phyloP scores from a whole-genome alignment of 306 rosid genomes.

The Rosa persica region DNA sequence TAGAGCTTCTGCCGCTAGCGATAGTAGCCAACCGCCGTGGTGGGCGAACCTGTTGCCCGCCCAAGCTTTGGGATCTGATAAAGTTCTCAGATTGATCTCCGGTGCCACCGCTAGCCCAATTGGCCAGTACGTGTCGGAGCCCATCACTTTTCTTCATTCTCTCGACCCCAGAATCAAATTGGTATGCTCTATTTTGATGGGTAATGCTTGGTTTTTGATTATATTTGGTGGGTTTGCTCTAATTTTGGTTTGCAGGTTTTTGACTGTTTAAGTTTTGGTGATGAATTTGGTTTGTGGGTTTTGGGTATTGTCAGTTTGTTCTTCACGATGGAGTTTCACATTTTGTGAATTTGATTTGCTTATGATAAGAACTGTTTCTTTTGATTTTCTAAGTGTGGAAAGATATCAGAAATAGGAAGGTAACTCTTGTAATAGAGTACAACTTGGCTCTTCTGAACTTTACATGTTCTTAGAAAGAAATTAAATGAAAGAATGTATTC shows the following conservation, averaged over 20 bases:
- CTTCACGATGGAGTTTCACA: too few relatives aligned
- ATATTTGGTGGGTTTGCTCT: background rate
- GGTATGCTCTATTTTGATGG: conserved; percentile 42
- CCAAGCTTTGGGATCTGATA: conserved; percentile 70
- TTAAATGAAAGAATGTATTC: background rate
- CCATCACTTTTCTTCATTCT: conserved; percentile 84
- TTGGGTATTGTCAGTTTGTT: background rate
- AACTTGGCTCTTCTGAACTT: background rate
- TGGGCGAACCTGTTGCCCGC: conserved; percentile 73
- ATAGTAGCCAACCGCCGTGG: conserved; percentile 30
- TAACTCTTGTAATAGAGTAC: background rate
- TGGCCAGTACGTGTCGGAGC: conserved; percentile 80
- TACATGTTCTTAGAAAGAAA: background rate
- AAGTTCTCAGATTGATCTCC: conserved; percentile 67
- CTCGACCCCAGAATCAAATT: conserved; percentile 83
- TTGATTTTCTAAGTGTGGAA: background rate
- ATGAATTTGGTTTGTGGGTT: background rate
- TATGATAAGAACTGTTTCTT: background rate
- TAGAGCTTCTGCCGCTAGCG: conserved; percentile 57
- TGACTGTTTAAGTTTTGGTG: background rate
- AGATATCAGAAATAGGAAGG: background rate
- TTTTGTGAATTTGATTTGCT: background rate
- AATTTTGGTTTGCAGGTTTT: conserved; percentile 6
- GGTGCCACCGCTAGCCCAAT: conserved; percentile 95
- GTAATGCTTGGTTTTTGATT: background rate